Percentiles rank a stretch among this genome's conserved stretches.
These are phyloP conservation scores for Dioszegia crocea DNA, from an alignment of 768 basidiomycete species.

Conservation along the genomic window DNA sequence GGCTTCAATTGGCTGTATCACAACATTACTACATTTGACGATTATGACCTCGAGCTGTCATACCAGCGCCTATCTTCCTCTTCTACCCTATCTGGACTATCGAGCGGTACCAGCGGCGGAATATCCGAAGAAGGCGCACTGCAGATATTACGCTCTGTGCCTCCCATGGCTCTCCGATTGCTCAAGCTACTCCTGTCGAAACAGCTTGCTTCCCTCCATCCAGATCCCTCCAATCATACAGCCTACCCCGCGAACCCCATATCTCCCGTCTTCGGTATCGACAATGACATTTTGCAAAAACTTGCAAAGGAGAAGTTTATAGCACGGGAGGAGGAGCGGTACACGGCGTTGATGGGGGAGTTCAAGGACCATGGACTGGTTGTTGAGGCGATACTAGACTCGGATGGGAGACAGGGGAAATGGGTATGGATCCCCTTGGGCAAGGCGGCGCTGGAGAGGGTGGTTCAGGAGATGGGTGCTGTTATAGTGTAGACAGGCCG, in stretches of 20 bases:
- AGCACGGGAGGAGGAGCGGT: conserved; percentile 78
- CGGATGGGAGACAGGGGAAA: conserved; percentile 55
- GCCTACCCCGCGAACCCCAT: conserved; percentile 59
- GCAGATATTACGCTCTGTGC: conserved; percentile 79
- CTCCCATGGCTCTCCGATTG: conserved; percentile 76
- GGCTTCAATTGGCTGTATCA: conserved; percentile 59
- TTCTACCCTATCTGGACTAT: conserved; percentile 38
- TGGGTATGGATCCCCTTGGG: conserved; percentile 82
- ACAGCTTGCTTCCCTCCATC: conserved; percentile 62
- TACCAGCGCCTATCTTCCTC: conserved; percentile 38
- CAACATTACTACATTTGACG: conserved; percentile 76
- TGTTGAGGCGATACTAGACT: conserved; percentile 53
- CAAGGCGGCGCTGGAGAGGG: conserved; percentile 61
- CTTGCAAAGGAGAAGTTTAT: conserved; percentile 77
- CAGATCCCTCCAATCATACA: conserved; percentile 41
- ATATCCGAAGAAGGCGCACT: conserved; percentile 67
- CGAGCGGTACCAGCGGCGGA: conserved; percentile 46
- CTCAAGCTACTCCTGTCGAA: conserved; percentile 66
- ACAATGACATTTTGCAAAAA: conserved; percentile 47
- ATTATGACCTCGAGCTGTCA: conserved; percentile 72
- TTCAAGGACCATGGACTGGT: conserved; percentile 87
- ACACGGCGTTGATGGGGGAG: conserved; percentile 77
- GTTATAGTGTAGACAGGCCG: conserved; percentile 1
- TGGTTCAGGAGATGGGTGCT: conserved; percentile 5
- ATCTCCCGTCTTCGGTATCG: conserved; percentile 62